Evolutionary conservation across 2,329 filamentous ascomycete genomes (phyloP).

Genomic region (Xylaria multiplex): DNA sequence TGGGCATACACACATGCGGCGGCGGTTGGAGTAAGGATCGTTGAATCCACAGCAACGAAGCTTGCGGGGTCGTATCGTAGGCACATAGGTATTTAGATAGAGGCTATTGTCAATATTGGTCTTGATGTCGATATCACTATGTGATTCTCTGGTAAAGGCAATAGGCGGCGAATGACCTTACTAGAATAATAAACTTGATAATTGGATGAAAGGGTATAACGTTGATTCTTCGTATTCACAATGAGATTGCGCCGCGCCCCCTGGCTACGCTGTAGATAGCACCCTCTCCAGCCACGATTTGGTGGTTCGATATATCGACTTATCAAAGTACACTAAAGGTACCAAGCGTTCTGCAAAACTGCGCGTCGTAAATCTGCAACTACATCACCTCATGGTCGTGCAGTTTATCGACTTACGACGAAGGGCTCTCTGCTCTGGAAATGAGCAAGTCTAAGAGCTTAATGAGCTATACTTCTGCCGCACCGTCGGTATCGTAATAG

Average conservation of each 20-base stretch:
- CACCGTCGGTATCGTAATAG: conserved; percentile 82
- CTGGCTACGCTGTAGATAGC: neutral
- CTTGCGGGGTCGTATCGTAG: neutral
- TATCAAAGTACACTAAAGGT: neutral
- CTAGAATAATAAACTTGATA: neutral
- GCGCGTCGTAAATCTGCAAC: neutral
- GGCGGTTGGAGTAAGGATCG: neutral
- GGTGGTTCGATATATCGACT: neutral
- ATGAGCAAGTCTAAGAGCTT: neutral
- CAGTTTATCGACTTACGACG: neutral
- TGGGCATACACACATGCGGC: neutral
- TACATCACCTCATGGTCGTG: neutral
- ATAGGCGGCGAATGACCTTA: neutral
- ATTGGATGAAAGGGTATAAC: neutral
- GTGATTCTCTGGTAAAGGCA: neutral
- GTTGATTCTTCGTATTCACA: neutral
- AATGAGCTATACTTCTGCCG: conserved; percentile 56
- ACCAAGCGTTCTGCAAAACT: neutral
- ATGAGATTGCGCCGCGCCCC: too few relatives aligned
- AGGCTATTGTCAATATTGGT: neutral
- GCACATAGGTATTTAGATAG: neutral
- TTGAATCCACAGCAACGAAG: neutral
- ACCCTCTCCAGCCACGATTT: neutral
- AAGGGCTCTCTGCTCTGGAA: neutral
- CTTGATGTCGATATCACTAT: neutral